Conservation (phyloP, 495 filamentous ascomycete species). For the Acidomyces sp. region DNA sequence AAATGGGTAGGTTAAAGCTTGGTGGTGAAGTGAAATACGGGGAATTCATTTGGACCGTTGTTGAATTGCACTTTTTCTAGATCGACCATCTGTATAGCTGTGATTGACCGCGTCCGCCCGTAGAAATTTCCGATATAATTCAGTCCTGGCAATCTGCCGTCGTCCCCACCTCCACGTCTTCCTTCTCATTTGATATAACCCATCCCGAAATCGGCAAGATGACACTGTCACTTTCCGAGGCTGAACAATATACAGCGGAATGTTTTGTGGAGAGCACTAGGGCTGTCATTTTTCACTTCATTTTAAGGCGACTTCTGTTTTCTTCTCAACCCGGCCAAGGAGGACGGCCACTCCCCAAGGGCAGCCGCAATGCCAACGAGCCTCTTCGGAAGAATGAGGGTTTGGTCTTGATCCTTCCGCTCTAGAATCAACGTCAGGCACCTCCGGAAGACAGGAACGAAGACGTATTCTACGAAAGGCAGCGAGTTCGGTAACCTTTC, state of each 20-base stretch:
- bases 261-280: slow-evolving; percentile 2
- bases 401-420: not conserved
- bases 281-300: not conserved
- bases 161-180: too few species aligned
- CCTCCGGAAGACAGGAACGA: not conserved
- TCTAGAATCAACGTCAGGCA: not conserved
- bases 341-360: slow-evolving; percentile 4
- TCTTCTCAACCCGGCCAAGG: not conserved
- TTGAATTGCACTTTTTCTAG: slow-evolving; percentile 10
- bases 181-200: too few species aligned
- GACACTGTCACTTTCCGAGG: not conserved
- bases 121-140: too few species aligned
- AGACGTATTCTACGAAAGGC: not conserved
- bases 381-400: not conserved
- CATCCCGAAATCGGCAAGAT: too few species aligned
- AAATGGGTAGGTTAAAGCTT: slow-evolving; percentile 5
- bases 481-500: not conserved
- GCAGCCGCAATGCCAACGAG: not conserved
- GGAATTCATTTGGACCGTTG: slow-evolving; percentile 13
- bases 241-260: slow-evolving; percentile 1
- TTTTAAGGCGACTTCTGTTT: slow-evolving; percentile 1
- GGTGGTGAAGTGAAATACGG: slow-evolving; percentile 14
- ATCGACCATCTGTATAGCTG: too few species aligned
- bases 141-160: too few species aligned
- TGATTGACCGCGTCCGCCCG: too few species aligned